Conservation (phyloP, 805 yeast genomes). For the Saturnispora sanitii region DNA sequence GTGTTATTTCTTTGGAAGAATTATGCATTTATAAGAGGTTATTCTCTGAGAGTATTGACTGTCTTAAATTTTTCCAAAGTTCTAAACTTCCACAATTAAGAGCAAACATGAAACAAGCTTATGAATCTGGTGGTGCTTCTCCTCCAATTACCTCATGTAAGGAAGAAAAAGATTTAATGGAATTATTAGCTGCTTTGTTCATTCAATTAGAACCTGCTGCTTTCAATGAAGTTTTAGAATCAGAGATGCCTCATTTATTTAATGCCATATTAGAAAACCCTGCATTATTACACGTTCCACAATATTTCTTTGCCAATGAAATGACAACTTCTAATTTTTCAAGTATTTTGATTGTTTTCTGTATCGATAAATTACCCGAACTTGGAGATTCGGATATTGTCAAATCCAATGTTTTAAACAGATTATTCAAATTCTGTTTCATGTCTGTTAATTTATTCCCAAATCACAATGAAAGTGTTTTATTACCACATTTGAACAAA, state of each 20-base stretch:
- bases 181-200: constrained; percentile 85
- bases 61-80: constrained; percentile 64
- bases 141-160: constrained; percentile 80
- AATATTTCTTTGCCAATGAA: constrained; percentile 87
- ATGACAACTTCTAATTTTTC: constrained; percentile 89
- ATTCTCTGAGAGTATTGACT: constrained; percentile 76
- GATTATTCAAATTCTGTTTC: constrained; percentile 85
- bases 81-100: constrained; percentile 37
- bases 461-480: constrained; percentile 71
- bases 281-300: constrained; percentile 83
- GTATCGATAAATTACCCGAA: constrained; percentile 61
- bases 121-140: constrained; percentile 70
- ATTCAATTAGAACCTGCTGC: constrained; percentile 93
- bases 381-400: constrained; percentile 74
- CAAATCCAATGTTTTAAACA: constrained; percentile 68
- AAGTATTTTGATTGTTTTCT: constrained; percentile 68
- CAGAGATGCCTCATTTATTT: constrained; percentile 70
- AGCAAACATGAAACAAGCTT: constrained; percentile 29
- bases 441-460: constrained; percentile 95
- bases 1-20: constrained; percentile 78
- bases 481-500: constrained; percentile 79
- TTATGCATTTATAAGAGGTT: constrained; percentile 64
- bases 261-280: constrained; percentile 74
- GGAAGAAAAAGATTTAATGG: constrained; percentile 94
- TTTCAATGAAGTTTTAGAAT: constrained; percentile 81